Evolutionary conservation across 352 stramenopile genomes (phyloP), one percentile per base, ranked within the genome.

Genomic region (Globisporangium ultimum): DNA sequence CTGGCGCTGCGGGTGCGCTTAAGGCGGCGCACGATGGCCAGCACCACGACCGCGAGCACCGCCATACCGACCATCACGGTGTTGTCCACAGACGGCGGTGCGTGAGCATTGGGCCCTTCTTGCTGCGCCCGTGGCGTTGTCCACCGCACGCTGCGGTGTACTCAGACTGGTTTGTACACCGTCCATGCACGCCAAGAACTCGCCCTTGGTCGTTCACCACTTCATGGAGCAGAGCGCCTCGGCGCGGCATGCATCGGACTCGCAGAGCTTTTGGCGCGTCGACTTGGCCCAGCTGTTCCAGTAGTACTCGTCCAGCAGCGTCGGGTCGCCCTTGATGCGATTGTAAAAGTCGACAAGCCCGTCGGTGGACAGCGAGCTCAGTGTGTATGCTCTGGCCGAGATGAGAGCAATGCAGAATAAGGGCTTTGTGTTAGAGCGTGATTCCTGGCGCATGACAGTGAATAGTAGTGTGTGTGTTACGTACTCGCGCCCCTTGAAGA

Each of bases 211-310:
- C n/a, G n/a, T n/a, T n/a, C n/a, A 93, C 84, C 84, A 94, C 51
- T 86, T 84, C 12, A 91, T 53, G 1, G 80, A 82, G 45, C 84
- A 94, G 32, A 88, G 58, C 51, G 75, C 80, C 24, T 77, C 50
- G 5, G 78, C 78, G 49, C 80, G 77, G 41, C 82, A 94, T 0
- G 63, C 18, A 22, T 71, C 68, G 10, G 54, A 52, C 7, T 63
- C 34, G 48, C 86, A 95, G 7, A 68, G 76, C 22, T 56, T 18
- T 36, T 74, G 56, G 14, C 74, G 74, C 41, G 65, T 64, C 11
- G 82, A 89, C 56, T 77, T 70, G 14, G 80, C 86, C 60, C 88
- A 86, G 72, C 87, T 92, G 68, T 95, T 88, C 64, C 67, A 84
- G 59, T 88, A 88, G 71, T 95, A 95, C 18, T 65, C 53, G 24